phyloP scores from a whole-genome alignment of 805 yeast species.

The Starmerella sp. region DNA sequence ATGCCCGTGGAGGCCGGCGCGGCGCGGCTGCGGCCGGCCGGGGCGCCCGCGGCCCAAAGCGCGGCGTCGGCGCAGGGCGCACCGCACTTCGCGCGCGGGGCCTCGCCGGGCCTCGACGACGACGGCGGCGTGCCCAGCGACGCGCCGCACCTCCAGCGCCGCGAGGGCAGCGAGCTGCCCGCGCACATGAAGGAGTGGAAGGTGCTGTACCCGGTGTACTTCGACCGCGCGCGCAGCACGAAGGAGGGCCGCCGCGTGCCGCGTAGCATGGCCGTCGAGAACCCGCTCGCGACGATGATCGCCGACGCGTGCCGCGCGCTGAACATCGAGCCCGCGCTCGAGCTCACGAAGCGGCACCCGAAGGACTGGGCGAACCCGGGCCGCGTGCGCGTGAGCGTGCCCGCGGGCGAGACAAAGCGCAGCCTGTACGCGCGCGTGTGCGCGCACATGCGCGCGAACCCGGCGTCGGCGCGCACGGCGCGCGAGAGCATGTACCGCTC shows the following conservation, averaged over 20 bases:
- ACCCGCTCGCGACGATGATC: conserved; percentile 77
- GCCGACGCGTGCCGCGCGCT: conserved; percentile 51
- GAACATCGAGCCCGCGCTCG: conserved; percentile 30
- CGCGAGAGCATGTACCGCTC: conserved; percentile 23
- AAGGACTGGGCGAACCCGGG: conserved; percentile 98
- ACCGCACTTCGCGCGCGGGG: too few species aligned
- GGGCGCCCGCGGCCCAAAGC: too few species aligned
- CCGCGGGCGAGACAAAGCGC: conserved; percentile 44
- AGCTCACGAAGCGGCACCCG: conserved; percentile 78
- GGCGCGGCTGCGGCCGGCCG: conserved; percentile 19
- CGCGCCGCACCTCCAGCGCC: neutral
- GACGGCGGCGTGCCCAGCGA: neutral
- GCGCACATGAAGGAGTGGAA: conserved; percentile 56
- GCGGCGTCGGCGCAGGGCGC: too few species aligned
- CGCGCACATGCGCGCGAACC: conserved; percentile 50
- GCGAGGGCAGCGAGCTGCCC: conserved; percentile 37
- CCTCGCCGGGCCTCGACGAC: neutral
- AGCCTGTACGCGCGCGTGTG: conserved; percentile 51
- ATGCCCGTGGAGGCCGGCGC: conserved; percentile 23
- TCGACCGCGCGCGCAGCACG: conserved; percentile 65
- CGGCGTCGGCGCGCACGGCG: conserved; percentile 56
- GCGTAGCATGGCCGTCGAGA: conserved; percentile 55
- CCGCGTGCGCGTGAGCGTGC: conserved; percentile 64
- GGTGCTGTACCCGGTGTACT: conserved; percentile 81
- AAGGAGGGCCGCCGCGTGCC: conserved; percentile 77